These are phyloP conservation scores for Trichoderma simmonsii DNA, from an alignment of 2,329 filamentous ascomycete genomes.

Conservation along the genomic window DNA sequence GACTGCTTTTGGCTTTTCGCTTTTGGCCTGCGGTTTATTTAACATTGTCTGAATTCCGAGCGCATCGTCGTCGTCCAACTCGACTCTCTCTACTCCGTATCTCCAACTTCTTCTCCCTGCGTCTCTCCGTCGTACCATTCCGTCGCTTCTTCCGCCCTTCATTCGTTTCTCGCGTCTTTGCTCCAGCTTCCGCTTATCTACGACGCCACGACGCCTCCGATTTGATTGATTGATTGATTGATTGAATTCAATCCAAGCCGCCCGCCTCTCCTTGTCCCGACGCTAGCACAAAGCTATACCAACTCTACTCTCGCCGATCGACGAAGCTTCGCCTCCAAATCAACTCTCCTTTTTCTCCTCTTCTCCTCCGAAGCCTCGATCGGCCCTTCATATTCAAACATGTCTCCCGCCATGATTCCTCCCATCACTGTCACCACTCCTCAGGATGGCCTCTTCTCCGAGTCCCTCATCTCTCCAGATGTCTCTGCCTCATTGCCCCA, in stretches of 20 bases:
- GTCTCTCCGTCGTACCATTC: background rate
- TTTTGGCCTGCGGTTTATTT: background rate
- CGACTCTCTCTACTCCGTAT: background rate
- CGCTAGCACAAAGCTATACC: background rate
- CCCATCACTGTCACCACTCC: slow-evolving; percentile 4
- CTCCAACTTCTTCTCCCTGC: background rate
- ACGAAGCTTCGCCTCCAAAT: background rate
- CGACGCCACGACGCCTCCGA: background rate
- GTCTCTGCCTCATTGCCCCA: slow-evolving; percentile 71
- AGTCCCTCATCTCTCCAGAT: slow-evolving; percentile 71
- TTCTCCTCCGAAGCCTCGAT: background rate
- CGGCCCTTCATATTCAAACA: background rate
- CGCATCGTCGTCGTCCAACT: background rate
- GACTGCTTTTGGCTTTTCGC: background rate
- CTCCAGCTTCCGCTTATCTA: background rate
- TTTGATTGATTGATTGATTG: background rate
- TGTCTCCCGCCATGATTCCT: slow-evolving; percentile 5
- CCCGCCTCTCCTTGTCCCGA: background rate
- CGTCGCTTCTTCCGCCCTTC: background rate
- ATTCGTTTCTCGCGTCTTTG: background rate
- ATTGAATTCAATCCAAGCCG: background rate
- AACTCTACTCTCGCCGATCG: background rate
- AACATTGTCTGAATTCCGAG: background rate
- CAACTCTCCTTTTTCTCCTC: background rate
- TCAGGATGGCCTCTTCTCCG: slow-evolving; percentile 67